Base-by-base conservation (phyloP, 2,329 filamentous ascomycete genomes). In the Geoglossum cookeanum region DNA sequence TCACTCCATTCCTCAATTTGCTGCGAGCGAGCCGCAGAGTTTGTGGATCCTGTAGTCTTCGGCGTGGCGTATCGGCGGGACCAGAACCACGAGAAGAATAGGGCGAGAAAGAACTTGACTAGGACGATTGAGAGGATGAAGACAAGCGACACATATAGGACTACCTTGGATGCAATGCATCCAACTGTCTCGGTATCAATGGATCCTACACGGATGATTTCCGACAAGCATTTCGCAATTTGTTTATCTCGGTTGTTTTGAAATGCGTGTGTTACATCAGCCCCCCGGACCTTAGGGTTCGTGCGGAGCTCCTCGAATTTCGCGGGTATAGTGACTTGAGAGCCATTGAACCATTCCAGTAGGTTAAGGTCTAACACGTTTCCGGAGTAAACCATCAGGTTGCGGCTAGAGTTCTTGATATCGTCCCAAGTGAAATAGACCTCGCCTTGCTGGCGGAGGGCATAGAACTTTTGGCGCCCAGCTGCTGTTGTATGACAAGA, bases 1-100 rank as follows among this genome's bases (percentile, higher is more conserved):
- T 97, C 87, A 13, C 84, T 85, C 92, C 92, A 98, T 65, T 96
- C 91, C 69, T 98, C 92, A 62, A 98, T 98, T 71, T 97, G 89
- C 63, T 85, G 82, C 63, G 90, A 85, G 59, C 92, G 83, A 71
- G 90, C 85, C 68, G 91, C 89, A 62, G 83, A 80, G 68, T 92
- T 81, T 4, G 83, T 81, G 15, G 81, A 81, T 68, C 94, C 84
- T 1, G 87, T 91, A 0, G 91, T 94, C 70, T 87, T 95, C 53
- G 78, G 73, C 0, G 91, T 87, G 3, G 84, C 90, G 66, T 91
- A 97, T 61, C 83, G 84, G 63, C 84, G 83, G 68, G 86, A 85
- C 62, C 97, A 76, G 71, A 98, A 95, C 94, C 94, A 98, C 66
- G 96, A 88, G 74, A 98, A 98, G 59, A 91, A 70, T 49, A 97